These are phyloP conservation scores for Pleurotus ostreatus DNA, from an alignment of 768 basidiomycete species.

Conservation along the genomic window DNA sequence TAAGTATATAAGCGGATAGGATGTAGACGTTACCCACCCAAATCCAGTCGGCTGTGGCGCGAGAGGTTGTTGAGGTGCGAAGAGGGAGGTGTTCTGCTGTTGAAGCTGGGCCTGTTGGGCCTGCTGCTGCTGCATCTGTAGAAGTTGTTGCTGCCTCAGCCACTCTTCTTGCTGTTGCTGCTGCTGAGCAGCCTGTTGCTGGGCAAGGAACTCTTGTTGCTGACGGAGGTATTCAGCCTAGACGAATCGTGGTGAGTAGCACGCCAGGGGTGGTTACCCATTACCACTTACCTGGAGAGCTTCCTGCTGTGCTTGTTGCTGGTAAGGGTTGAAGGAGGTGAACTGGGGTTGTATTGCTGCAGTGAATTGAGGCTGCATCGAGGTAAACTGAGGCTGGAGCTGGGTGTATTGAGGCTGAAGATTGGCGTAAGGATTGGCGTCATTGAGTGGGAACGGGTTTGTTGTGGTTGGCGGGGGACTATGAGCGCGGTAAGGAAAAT, in stretches of 20 bases:
- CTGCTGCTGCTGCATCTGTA: constrained; percentile 51
- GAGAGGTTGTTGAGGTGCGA: constrained; percentile 42
- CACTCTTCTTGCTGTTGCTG: constrained; percentile 44
- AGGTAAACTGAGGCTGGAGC: constrained; percentile 75
- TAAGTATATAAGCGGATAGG: background rate
- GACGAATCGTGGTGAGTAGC: constrained; percentile 18
- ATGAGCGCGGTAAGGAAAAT: background rate
- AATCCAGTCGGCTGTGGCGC: constrained; percentile 70
- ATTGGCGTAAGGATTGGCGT: constrained; percentile 54
- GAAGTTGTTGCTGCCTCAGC: constrained; percentile 38
- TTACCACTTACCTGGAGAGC: constrained; percentile 51
- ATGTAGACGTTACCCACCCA: constrained; percentile 40
- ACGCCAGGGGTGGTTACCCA: background rate
- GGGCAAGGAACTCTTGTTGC: constrained; percentile 62
- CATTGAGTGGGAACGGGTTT: constrained; percentile 60
- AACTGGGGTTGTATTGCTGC: constrained; percentile 71
- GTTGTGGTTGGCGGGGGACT: constrained; percentile 25
- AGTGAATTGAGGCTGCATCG: constrained; percentile 56
- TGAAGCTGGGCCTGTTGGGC: constrained; percentile 34
- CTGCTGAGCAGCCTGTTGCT: constrained; percentile 51
- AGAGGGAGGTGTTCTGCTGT: constrained; percentile 33
- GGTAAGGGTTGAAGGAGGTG: constrained; percentile 91
- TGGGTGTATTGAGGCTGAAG: constrained; percentile 32
- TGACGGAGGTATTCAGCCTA: constrained; percentile 73
- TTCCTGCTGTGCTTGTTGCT: constrained; percentile 91